A percentile compares a stretch with the other conserved stretches of the same genome.
phyloP scores from a whole-genome alignment of 257 asterid genomes.

The Ajuga chamaepitys region DNA sequence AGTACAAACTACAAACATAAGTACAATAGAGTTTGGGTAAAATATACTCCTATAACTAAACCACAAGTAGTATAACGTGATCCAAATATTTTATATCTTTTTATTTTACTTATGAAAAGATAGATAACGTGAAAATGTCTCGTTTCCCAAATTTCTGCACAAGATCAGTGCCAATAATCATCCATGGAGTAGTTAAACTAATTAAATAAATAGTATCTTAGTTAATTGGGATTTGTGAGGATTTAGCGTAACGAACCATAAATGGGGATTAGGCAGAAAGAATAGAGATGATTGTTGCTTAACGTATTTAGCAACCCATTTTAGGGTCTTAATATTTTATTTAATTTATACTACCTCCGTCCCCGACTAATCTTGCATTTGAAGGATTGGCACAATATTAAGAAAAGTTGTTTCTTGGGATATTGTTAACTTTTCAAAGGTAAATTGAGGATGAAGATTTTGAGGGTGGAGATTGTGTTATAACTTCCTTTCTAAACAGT shows the following conservation, averaged over 20 bases:
- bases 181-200: conserved; percentile 28
- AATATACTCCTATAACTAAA: no score
- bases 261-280: conserved; percentile 25
- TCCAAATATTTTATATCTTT: no score
- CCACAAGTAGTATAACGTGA: no score
- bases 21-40: no score
- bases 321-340: conserved; percentile 11
- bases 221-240: conserved; percentile 63
- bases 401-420: no score
- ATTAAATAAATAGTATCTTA: background rate
- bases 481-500: no score
- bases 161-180: conserved; percentile 10
- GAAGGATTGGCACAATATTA: no score
- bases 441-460: no score
- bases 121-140: conserved; percentile 36
- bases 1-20: no score
- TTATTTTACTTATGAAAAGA: no score
- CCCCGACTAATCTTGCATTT: background rate
- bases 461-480: no score
- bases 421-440: no score
- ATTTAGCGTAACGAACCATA: conserved; percentile 76
- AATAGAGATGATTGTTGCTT: conserved; percentile 43
- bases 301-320: conserved; percentile 38
- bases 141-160: conserved; percentile 28
- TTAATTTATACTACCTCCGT: background rate